Percentiles rank a stretch among this genome's conserved stretches.
These are phyloP conservation scores for Rhodamnia argentea DNA, from an alignment of 345 rosid genomes.

Conservation along the genomic window DNA sequence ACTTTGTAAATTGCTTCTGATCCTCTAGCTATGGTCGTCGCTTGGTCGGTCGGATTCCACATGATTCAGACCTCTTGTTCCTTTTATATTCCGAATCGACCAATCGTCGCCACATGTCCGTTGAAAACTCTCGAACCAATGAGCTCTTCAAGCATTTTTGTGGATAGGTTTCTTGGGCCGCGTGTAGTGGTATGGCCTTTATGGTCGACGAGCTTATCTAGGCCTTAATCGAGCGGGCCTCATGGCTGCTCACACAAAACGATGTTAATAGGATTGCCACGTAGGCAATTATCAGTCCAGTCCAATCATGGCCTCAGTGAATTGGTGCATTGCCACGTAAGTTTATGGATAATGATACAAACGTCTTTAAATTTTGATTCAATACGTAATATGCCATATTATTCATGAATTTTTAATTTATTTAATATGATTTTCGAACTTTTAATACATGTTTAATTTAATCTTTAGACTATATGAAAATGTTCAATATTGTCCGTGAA, in stretches of 20 bases:
- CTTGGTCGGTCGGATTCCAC: background rate
- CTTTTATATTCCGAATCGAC: background rate
- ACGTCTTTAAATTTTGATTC: too few relatives aligned
- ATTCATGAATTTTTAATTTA: too few relatives aligned
- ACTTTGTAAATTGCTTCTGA: background rate
- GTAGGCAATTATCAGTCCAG: background rate
- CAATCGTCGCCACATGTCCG: background rate
- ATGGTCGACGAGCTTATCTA: background rate
- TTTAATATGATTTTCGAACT: too few relatives aligned
- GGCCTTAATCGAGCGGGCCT: background rate
- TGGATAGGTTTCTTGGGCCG: background rate
- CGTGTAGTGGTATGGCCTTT: background rate
- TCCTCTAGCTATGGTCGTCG: background rate
- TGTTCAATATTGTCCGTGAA: too few relatives aligned
- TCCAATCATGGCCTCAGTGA: background rate
- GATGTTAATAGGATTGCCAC: background rate
- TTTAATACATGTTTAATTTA: too few relatives aligned
- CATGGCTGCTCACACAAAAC: background rate
- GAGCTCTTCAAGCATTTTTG: background rate
- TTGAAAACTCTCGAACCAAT: background rate
- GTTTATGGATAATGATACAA: background rate
- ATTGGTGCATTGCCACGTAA: background rate
- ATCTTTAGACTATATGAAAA: too few relatives aligned
- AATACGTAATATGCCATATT: too few relatives aligned
- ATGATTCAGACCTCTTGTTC: background rate